phyloP scores from a whole-genome alignment of 2,329 filamentous ascomycete genomes.

The Beauveria varroae region DNA sequence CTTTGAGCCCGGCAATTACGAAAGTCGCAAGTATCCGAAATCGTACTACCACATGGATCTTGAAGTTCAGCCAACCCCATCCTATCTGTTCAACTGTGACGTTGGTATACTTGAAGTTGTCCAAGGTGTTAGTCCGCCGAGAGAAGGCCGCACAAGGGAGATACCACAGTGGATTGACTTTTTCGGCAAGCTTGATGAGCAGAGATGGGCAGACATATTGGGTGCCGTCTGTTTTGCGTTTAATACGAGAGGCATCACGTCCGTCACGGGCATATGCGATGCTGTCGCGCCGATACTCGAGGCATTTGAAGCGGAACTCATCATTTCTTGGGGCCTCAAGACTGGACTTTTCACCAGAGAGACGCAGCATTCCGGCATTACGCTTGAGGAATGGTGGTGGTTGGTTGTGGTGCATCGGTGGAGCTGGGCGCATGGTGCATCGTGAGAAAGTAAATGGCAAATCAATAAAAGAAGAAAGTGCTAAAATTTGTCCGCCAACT shows the following conservation, averaged over 20 bases:
- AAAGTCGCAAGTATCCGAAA: constrained; percentile 60
- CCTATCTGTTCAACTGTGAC: constrained; percentile 49
- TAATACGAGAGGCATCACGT: constrained; percentile 53
- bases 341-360: constrained; percentile 43
- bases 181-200: constrained; percentile 49
- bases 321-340: constrained; percentile 50
- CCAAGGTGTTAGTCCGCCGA: constrained; percentile 32
- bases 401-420: constrained; percentile 34
- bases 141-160: constrained; percentile 34
- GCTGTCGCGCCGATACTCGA: constrained; percentile 53
- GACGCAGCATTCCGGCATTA: constrained; percentile 33
- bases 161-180: constrained; percentile 70
- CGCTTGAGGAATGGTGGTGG: constrained; percentile 62
- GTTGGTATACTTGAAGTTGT: constrained; percentile 34
- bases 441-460: background rate
- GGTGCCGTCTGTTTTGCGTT: constrained; percentile 55
- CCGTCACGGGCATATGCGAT: constrained; percentile 42
- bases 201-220: constrained; percentile 58
- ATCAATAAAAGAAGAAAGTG: background rate
- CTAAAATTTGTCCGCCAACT: background rate
- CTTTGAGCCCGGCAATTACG: constrained; percentile 63
- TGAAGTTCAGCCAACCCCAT: constrained; percentile 53
- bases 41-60: constrained; percentile 58
- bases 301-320: constrained; percentile 52
- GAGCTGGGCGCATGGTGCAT: background rate